phyloP scores from a whole-genome alignment of 768 basidiomycete genomes.

The Boletellus emodensis region DNA sequence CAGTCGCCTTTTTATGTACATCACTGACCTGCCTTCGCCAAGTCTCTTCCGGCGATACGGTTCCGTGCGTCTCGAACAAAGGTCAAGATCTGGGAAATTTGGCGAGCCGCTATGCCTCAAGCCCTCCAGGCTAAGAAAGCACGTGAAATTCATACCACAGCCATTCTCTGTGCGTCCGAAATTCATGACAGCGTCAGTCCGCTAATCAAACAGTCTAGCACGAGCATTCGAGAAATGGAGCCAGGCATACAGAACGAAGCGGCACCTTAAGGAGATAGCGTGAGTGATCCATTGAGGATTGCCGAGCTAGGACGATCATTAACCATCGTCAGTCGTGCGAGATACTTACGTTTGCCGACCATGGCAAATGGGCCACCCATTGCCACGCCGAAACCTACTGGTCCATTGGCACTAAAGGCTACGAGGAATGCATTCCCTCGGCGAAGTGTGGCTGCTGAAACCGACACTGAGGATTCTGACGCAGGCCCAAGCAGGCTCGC shows the following conservation, averaged over 20 bases:
- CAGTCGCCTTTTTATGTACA: constrained; percentile 7
- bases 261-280: constrained; percentile 79
- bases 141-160: constrained; percentile 52
- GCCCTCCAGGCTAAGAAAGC: constrained; percentile 64
- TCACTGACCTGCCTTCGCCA: background rate
- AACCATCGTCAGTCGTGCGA: constrained; percentile 57
- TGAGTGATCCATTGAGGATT: constrained; percentile 40
- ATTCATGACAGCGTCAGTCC: background rate
- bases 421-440: constrained; percentile 32
- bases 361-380: constrained; percentile 38
- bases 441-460: constrained; percentile 22
- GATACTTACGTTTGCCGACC: constrained; percentile 72
- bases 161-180: constrained; percentile 52
- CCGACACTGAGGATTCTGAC: constrained; percentile 32
- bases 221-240: constrained; percentile 61
- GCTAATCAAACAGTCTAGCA: constrained; percentile 32
- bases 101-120: constrained; percentile 68
- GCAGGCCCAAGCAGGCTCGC: constrained; percentile 24
- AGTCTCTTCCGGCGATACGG: constrained; percentile 78
- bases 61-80: constrained; percentile 65
- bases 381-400: constrained; percentile 28
- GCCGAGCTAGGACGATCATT: constrained; percentile 23
- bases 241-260: constrained; percentile 63
- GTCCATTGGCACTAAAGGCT: constrained; percentile 23
- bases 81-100: constrained; percentile 56